Percentiles rank a stretch among this genome's conserved stretches.
These are phyloP conservation scores for Zizania palustris DNA, from an alignment of 202 grass and related monocot species.

Conservation along the genomic window DNA sequence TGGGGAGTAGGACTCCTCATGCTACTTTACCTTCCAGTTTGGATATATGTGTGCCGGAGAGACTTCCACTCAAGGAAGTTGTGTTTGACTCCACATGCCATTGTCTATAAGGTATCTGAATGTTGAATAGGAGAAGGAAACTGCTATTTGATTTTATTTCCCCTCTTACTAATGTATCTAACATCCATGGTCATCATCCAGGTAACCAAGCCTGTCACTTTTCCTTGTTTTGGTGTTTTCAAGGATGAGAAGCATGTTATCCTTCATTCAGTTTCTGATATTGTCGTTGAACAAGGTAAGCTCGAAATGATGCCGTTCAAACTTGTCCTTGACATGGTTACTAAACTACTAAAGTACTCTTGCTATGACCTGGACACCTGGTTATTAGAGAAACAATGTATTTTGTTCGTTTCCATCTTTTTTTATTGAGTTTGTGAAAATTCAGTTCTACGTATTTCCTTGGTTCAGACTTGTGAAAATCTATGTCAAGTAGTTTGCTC, in stretches of 20 bases:
- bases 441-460: not conserved
- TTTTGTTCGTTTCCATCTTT: constrained; percentile 3
- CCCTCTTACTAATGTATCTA: not conserved
- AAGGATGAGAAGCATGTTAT: constrained; percentile 66
- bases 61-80: constrained; percentile 60
- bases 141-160: constrained; percentile 11
- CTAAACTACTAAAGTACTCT: constrained; percentile 1
- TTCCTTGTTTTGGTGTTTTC: constrained; percentile 62
- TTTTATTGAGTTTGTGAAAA: not conserved
- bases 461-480: not conserved
- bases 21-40: constrained; percentile 65
- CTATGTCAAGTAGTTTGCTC: not conserved
- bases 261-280: constrained; percentile 65
- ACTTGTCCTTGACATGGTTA: not conserved
- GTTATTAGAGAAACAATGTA: not conserved
- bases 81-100: constrained; percentile 60
- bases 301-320: not conserved
- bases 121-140: not conserved
- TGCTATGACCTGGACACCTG: constrained; percentile 1
- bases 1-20: constrained; percentile 76
- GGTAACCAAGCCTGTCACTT: constrained; percentile 52
- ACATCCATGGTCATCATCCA: constrained; percentile 23
- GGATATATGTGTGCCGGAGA: constrained; percentile 44
- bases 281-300: constrained; percentile 71
- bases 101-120: constrained; percentile 56